Evolutionary conservation across 1,139 yeast species (phyloP).

Genomic region (Zygoascus meyerae): DNA sequence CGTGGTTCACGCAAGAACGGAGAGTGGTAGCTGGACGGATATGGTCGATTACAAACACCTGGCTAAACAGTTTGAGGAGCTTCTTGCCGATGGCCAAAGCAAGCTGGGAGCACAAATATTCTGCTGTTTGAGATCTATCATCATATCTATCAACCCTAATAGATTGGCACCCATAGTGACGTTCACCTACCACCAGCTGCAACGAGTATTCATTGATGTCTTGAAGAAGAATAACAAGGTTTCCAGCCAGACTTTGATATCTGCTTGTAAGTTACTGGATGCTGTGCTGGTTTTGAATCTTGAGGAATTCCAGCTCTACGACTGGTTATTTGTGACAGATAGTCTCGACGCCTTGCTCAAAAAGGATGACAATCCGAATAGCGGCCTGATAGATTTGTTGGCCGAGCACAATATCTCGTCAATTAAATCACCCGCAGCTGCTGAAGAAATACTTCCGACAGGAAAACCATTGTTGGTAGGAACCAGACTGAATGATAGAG

Average conservation of each 20-base stretch:
- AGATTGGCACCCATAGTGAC: slow-evolving; percentile 73
- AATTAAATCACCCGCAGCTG: slow-evolving; percentile 14
- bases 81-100: slow-evolving; percentile 29
- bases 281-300: slow-evolving; percentile 56
- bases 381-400: slow-evolving; percentile 29
- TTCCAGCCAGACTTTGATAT: slow-evolving; percentile 27
- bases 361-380: slow-evolving; percentile 29
- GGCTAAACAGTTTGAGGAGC: slow-evolving; percentile 42
- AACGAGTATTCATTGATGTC: slow-evolving; percentile 43
- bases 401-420: slow-evolving; percentile 1
- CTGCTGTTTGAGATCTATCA: slow-evolving; percentile 55
- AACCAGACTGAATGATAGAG: neutral
- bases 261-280: slow-evolving; percentile 74
- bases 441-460: neutral
- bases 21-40: slow-evolving; percentile 8
- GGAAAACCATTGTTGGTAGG: slow-evolving; percentile 14
- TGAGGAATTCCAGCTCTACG: slow-evolving; percentile 74
- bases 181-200: slow-evolving; percentile 55
- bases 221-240: slow-evolving; percentile 39
- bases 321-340: slow-evolving; percentile 81
- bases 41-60: slow-evolving; percentile 43
- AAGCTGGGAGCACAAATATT: slow-evolving; percentile 42
- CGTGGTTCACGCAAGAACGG: neutral
- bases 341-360: slow-evolving; percentile 56
- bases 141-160: slow-evolving; percentile 54